A percentile compares a stretch with the other conserved stretches of the same genome.
These are phyloP conservation scores for Shiraia sp. DNA, from an alignment of 2,329 filamentous ascomycete genomes.

Conservation along the genomic window DNA sequence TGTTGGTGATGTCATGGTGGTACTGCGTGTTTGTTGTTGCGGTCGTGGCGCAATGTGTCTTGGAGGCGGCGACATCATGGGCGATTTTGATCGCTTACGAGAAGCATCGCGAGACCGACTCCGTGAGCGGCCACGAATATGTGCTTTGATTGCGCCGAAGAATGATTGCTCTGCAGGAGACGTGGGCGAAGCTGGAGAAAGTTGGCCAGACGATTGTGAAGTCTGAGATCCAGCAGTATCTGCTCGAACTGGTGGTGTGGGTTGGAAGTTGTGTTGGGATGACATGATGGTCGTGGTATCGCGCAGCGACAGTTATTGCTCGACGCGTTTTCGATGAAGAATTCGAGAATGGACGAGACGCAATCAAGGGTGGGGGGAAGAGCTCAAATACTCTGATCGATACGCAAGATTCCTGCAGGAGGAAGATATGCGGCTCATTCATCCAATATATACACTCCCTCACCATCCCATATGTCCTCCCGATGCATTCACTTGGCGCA, in stretches of 20 bases:
- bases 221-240: constrained; percentile 34
- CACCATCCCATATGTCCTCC: constrained; percentile 12
- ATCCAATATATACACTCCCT: constrained; percentile 22
- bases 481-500: constrained; percentile 29
- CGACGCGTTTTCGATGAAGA: too few relatives aligned
- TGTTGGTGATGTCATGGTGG: constrained; percentile 15
- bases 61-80: constrained; percentile 36
- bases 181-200: constrained; percentile 31
- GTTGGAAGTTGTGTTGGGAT: constrained; percentile 30
- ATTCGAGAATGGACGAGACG: constrained; percentile 1
- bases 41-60: constrained; percentile 19
- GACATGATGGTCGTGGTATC: constrained; percentile 22
- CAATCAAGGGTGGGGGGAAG: neutral
- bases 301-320: too few relatives aligned
- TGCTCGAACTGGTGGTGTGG: constrained; percentile 35
- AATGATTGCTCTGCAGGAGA: constrained; percentile 35
- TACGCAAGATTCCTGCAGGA: constrained; percentile 11
- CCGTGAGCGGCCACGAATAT: constrained; percentile 39
- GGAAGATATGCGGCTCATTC: constrained; percentile 31
- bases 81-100: constrained; percentile 37
- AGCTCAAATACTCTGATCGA: constrained; percentile 18
- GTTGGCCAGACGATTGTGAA: constrained; percentile 25
- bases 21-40: constrained; percentile 8
- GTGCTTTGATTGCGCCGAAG: constrained; percentile 41
- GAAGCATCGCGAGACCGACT: constrained; percentile 33